Conservation (phyloP, 2,329 filamentous ascomycete genomes). For the Thielaviopsis musarum region DNA sequence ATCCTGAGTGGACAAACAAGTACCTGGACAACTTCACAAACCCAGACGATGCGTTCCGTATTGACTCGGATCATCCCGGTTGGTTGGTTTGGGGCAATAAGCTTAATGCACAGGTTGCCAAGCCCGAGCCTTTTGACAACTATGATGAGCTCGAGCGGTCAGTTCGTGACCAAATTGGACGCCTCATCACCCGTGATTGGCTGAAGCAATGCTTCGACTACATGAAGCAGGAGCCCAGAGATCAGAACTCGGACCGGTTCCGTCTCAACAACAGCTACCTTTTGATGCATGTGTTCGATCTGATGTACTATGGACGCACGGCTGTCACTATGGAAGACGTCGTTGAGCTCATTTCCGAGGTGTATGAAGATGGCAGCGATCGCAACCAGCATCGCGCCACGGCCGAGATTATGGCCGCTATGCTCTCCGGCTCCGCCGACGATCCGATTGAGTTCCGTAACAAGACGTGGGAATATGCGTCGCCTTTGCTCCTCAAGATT, state of each 20-base stretch:
- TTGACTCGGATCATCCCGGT: slow-evolving; percentile 82
- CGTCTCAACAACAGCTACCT: slow-evolving; percentile 76
- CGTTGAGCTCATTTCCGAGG: slow-evolving; percentile 56
- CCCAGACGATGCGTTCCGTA: slow-evolving; percentile 61
- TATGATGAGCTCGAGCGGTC: slow-evolving; percentile 70
- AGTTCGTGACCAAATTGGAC: slow-evolving; percentile 64
- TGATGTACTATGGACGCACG: slow-evolving; percentile 69
- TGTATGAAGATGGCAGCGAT: slow-evolving; percentile 86
- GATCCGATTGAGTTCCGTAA: slow-evolving; percentile 57
- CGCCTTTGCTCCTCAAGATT: slow-evolving; percentile 71
- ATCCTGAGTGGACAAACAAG: slow-evolving; percentile 60
- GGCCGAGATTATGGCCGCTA: slow-evolving; percentile 75
- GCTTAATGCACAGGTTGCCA: slow-evolving; percentile 63
- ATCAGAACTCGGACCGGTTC: slow-evolving; percentile 68
- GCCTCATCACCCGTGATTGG: slow-evolving; percentile 68
- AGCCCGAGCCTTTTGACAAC: slow-evolving; percentile 45
- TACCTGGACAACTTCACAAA: slow-evolving; percentile 66
- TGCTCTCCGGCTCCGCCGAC: slow-evolving; percentile 68
- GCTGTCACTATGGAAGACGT: slow-evolving; percentile 72
- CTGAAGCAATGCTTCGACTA: slow-evolving; percentile 77
- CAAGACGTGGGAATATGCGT: slow-evolving; percentile 73
- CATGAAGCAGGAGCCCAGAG: slow-evolving; percentile 88
- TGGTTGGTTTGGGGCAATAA: slow-evolving; percentile 92
- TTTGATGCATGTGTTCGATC: slow-evolving; percentile 75
- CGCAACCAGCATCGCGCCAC: slow-evolving; percentile 96